Evolutionary conservation across 176 grass and related monocot species (phyloP).

Genomic region (Avena insularis): DNA sequence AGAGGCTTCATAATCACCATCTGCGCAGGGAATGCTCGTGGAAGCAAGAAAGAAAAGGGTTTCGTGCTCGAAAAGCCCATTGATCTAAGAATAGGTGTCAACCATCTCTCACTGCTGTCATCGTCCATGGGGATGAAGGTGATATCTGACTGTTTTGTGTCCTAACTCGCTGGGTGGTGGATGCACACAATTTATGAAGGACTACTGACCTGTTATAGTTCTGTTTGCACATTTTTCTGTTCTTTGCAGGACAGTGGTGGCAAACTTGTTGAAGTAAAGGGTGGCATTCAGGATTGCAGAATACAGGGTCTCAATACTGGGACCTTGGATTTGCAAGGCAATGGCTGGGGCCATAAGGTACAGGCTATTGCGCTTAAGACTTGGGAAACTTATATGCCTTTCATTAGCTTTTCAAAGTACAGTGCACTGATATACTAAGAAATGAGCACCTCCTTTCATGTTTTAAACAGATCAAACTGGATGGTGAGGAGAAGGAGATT

Average conservation of each 20-base stretch:
- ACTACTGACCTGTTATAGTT: not conserved
- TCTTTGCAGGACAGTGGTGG: constrained; percentile 68
- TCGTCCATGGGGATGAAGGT: constrained; percentile 47
- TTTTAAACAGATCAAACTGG: constrained; percentile 61
- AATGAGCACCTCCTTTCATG: constrained; percentile 12
- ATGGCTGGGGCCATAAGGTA: constrained; percentile 88
- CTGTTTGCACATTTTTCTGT: constrained; percentile 26
- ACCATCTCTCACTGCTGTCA: constrained; percentile 65
- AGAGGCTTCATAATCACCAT: constrained; percentile 22
- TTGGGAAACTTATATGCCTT: not conserved
- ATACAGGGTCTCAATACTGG: constrained; percentile 94
- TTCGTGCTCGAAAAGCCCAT: constrained; percentile 48
- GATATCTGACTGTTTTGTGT: constrained; percentile 13
- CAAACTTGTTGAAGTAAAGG: constrained; percentile 29
- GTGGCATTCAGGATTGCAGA: constrained; percentile 23
- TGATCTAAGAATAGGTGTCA: constrained; percentile 33
- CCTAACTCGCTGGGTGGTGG: constrained; percentile 15
- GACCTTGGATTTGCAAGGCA: constrained; percentile 75
- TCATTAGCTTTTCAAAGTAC: constrained; percentile 1
- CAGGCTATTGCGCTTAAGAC: constrained; percentile 20
- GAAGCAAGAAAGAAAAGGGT: constrained; percentile 72
- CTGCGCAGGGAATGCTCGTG: constrained; percentile 62
- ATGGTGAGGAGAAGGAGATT: constrained; percentile 66
- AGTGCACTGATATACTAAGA: constrained; percentile 9
- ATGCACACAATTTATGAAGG: constrained; percentile 20